A percentile compares a stretch with the other conserved stretches of the same genome.
Conservation (phyloP, 2,329 filamentous ascomycete species). For the Alternaria brassicicola region DNA sequence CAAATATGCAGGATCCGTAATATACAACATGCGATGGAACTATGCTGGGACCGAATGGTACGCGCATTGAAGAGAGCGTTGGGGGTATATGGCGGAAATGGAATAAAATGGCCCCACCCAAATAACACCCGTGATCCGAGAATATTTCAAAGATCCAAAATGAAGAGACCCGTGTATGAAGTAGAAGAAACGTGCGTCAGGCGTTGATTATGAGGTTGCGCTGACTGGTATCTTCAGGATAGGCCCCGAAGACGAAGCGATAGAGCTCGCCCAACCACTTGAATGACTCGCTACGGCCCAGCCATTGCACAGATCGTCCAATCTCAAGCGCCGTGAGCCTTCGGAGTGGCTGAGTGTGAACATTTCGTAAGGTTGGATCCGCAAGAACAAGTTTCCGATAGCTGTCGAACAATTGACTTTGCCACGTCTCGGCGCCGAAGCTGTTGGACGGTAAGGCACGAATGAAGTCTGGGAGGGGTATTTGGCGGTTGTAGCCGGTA, state of each 20-base stretch:
- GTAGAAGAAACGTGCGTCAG: slow-evolving; percentile 19
- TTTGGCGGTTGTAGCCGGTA: slow-evolving; percentile 73
- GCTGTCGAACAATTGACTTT: slow-evolving; percentile 72
- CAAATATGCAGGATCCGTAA: slow-evolving; percentile 13
- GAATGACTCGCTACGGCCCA: slow-evolving; percentile 75
- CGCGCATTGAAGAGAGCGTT: slow-evolving; percentile 30
- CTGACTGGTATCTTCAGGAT: slow-evolving; percentile 75
- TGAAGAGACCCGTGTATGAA: neutral
- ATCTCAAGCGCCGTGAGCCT: slow-evolving; percentile 75
- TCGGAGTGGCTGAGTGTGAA: slow-evolving; percentile 60
- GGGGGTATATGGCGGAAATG: slow-evolving; percentile 38
- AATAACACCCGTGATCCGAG: slow-evolving; percentile 3
- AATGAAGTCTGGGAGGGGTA: slow-evolving; percentile 74
- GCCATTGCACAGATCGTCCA: slow-evolving; percentile 77
- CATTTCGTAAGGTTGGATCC: slow-evolving; percentile 67
- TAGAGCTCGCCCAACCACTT: slow-evolving; percentile 82
- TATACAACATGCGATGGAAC: slow-evolving; percentile 8
- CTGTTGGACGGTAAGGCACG: slow-evolving; percentile 75
- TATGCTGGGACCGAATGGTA: slow-evolving; percentile 15
- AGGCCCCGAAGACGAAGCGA: slow-evolving; percentile 82
- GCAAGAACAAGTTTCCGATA: slow-evolving; percentile 81
- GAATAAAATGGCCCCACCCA: slow-evolving; percentile 19
- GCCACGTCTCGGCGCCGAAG: slow-evolving; percentile 75
- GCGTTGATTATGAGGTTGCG: slow-evolving; percentile 67
- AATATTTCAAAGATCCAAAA: slow-evolving; percentile 1